Percentiles rank a stretch among this genome's conserved stretches.
Conservation (phyloP, 2,329 filamentous ascomycete genomes). For the Penicillium sp. region DNA sequence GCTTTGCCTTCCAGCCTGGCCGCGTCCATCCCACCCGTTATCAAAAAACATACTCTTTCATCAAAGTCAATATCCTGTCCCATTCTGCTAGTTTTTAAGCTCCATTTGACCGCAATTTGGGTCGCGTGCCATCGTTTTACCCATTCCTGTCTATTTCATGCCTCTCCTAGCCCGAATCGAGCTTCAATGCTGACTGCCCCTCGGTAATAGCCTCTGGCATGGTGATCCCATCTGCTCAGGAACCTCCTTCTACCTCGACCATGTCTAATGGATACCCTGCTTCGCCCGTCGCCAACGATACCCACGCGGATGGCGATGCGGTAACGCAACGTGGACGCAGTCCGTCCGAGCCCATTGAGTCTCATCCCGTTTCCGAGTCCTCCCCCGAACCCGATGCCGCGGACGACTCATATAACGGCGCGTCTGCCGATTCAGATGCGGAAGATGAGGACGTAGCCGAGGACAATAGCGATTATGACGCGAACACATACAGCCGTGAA, state of each 20-base stretch:
- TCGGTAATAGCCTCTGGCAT: constrained; percentile 43
- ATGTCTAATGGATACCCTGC: constrained; percentile 36
- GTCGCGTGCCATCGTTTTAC: constrained; percentile 37
- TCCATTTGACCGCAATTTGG: constrained; percentile 25
- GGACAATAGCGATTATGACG: constrained; percentile 54
- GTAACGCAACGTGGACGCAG: constrained; percentile 67
- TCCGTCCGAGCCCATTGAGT: constrained; percentile 67
- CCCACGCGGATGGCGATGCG: constrained; percentile 37
- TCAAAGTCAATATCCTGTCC: constrained; percentile 34
- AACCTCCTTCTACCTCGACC: constrained; percentile 32
- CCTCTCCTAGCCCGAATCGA: constrained; percentile 21
- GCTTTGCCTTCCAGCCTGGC: constrained; percentile 25
- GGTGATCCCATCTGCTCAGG: constrained; percentile 45
- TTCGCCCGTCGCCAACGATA: constrained; percentile 25
- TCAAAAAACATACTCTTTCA: constrained; percentile 38
- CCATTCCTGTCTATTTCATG: constrained; percentile 19
- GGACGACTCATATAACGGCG: constrained; percentile 41
- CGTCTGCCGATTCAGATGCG: constrained; percentile 39
- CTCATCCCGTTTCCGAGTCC: constrained; percentile 52
- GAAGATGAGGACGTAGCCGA: constrained; percentile 72
- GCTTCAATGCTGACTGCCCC: constrained; percentile 44
- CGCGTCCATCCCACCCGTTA: constrained; percentile 38
- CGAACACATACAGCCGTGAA: constrained; percentile 56
- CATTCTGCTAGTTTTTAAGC: constrained; percentile 24
- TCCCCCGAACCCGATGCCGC: constrained; percentile 41